Base-by-base conservation (phyloP, 2,329 filamentous ascomycete genomes). In the Paecilomyces niveus region DNA sequence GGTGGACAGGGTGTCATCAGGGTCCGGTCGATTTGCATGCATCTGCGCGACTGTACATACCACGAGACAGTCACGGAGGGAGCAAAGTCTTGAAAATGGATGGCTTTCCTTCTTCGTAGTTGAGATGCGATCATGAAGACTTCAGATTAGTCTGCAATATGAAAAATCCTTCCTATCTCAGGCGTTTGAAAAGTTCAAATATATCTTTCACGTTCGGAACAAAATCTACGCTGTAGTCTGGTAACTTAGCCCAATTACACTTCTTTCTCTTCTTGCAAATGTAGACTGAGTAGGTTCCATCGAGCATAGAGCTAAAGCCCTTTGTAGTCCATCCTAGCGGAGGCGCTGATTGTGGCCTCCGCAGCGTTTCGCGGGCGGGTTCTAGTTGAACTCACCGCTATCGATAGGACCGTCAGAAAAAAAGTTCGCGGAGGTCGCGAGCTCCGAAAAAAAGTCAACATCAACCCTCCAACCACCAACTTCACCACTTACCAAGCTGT, bases 401-500 rank as follows among this genome's bases (percentile, higher is more conserved):
- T 61, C 57, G 57, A 61, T 59, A 57, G 50, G 56, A 32, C 18
- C 32, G 4, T 53, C 57, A 53, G 58, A 54, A 52, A 58, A 59
- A 35, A 52, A 52, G 50, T 52, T 52, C 50, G 39, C 39, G 50
- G 22, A 52, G 50, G 21, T 26, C 50, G 21, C 50, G 15, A 52
- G 50, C 39, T 45, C 29, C 31, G 56, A 59, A 61, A 60, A 58
- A 58, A 59, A 31, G 53, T 53, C 52, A 35, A 50, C 21, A 29
- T 29, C 50, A 52, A 52, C 54, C 54, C 51, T 55, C 15, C 13
- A 53, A 56, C 52, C 31, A 57, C 57, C 22, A 88, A 1, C 93
- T 92, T 93, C 79, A 93, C 93, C 89, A 87, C 92, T 49, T 89
- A 89, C 92, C 89, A 0, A 82, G 93, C 92, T 94, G 77, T 45